phyloP scores from a whole-genome alignment of 164 flowering plant genomes.

The Protea cynaroides region DNA sequence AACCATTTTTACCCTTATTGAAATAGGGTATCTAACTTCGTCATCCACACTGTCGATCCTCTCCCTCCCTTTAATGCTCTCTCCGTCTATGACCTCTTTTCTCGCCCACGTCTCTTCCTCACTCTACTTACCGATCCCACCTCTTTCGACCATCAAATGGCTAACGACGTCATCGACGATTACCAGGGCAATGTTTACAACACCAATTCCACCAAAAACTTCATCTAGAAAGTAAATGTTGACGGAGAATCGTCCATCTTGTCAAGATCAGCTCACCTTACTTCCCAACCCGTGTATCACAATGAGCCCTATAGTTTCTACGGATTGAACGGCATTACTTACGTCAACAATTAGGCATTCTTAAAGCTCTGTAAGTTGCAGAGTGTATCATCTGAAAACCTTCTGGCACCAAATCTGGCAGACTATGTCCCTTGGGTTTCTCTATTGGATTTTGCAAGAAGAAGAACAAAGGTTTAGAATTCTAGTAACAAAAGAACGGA shows the following conservation, averaged over 20 bases:
- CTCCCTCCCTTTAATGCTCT: constrained; percentile 55
- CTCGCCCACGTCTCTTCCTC: constrained; percentile 52
- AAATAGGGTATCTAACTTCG: no score
- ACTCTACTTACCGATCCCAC: constrained; percentile 27
- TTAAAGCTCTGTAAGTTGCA: no score
- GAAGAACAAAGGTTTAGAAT: not conserved
- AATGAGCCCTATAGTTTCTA: constrained; percentile 26
- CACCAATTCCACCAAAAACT: constrained; percentile 55
- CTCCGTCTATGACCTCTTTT: constrained; percentile 70
- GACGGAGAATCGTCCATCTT: constrained; percentile 48
- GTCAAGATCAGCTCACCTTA: constrained; percentile 47
- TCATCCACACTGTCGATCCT: constrained; percentile 33
- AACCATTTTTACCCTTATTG: no score
- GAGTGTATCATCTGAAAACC: not conserved
- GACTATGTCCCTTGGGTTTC: not conserved
- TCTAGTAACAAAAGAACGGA: not conserved
- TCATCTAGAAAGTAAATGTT: constrained; percentile 62
- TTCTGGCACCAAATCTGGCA: not conserved
- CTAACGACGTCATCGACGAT: constrained; percentile 72
- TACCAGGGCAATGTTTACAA: constrained; percentile 70
- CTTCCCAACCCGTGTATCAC: constrained; percentile 27
- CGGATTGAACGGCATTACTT: constrained; percentile 73
- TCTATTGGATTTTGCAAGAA: not conserved
- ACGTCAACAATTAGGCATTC: constrained; percentile 53
- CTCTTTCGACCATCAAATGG: constrained; percentile 25